Base-by-base conservation (phyloP, 139 green algal genomes). In the Dunaliella sp. region DNA sequence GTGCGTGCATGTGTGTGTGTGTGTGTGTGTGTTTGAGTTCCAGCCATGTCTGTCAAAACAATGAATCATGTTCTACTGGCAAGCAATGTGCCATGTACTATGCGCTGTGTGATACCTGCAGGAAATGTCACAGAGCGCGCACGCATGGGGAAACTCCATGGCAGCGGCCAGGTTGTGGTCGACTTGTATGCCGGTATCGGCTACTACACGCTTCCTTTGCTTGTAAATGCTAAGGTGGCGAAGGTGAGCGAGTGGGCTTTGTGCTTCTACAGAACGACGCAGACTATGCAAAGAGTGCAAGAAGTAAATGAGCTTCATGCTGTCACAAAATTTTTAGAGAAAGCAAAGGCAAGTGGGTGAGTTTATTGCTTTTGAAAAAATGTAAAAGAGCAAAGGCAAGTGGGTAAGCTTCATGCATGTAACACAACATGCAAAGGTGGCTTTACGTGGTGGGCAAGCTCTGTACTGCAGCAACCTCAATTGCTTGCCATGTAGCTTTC, bases 181-280 rank as follows among this genome's bases (percentile, higher is more conserved):
- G 95, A 97, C 88, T 86, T 96, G 30, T 97, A 92, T 86, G 86
- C 91, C 22, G 95, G 95, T 38, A 96, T 97, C 77, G 95, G 95
- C 1, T 97, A 97, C 90, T 97, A 93, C 90, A 96, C 94, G 21
- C 83, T 97, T 82, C 95, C 93, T 1, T 58, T 95, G 35, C 92
- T 97, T 0, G 84, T 80, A 1, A 79, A 38, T n/a, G 84, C 84
- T 34, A 31, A 58, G 1, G 84, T 75, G 58, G 77, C 33, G 12
- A 87, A 87, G 84, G 84, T 87, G 22, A 16, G 84, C 1, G 83
- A 31, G 21, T 2, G 3, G 36, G 32, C 77, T 48, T 3, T 58
- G 33, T n/a, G n/a, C 16, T 30, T 48, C 77, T 32, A 34, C 30
- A 7, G 38, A 34, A 3, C 33, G 21, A 34, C 33, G 77, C 32